These are phyloP conservation scores for Mucor circinelloides DNA, from an alignment of 371 early-diverging fungal species.

Conservation along the genomic window DNA sequence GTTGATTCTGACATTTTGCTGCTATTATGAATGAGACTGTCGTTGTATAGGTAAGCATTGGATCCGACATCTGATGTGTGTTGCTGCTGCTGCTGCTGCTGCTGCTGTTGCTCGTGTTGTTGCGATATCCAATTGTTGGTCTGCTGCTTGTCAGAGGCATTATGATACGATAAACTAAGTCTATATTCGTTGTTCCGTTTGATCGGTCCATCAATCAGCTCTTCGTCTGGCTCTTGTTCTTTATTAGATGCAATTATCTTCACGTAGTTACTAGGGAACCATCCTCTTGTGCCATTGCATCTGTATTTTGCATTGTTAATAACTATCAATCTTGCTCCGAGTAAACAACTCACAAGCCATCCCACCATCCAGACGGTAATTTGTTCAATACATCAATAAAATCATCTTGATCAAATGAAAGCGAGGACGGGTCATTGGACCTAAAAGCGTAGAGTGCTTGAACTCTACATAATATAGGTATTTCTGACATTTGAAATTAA, in stretches of 20 bases:
- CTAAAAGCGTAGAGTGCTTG: constrained; percentile 77
- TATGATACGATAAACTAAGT: constrained; percentile 17
- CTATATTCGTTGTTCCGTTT: constrained; percentile 17
- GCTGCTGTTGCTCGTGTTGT: constrained; percentile 14
- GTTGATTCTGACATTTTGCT: neutral
- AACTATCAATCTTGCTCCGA: neutral
- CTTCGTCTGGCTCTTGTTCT: constrained; percentile 15
- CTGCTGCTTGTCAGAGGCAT: neutral
- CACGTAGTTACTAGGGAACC: constrained; percentile 89
- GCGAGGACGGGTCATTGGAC: constrained; percentile 64
- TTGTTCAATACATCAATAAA: constrained; percentile 76
- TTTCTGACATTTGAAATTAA: constrained; percentile 17
- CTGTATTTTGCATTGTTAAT: constrained; percentile 10
- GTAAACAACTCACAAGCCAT: constrained; percentile 52
- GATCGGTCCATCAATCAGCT: neutral
- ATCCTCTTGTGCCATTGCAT: constrained; percentile 70
- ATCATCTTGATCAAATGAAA: constrained; percentile 76
- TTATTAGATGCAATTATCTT: constrained; percentile 37
- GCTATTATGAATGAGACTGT: constrained; percentile 8
- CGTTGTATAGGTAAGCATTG: constrained; percentile 48
- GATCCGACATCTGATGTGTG: constrained; percentile 49
- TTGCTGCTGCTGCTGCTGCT: too few relatives aligned
- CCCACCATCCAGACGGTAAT: constrained; percentile 91
- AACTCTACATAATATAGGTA: constrained; percentile 30
- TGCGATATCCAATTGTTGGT: constrained; percentile 35